phyloP scores from a whole-genome alignment of 2,329 filamentous ascomycete genomes.

The Thelonectria olida region DNA sequence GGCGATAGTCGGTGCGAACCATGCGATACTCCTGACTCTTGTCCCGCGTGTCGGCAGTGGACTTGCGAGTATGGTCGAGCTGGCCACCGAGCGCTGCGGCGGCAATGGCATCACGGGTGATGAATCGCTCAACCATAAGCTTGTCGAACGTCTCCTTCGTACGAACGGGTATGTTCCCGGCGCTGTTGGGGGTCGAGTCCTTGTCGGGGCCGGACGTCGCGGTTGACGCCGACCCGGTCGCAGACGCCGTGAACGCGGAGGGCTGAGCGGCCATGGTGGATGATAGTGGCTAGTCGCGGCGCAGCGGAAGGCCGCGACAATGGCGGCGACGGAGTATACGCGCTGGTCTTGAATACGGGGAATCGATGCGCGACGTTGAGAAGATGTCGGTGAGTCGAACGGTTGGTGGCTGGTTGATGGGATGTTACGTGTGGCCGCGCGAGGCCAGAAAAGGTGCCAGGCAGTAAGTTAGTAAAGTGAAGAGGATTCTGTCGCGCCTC shows the following conservation, averaged over 20 bases:
- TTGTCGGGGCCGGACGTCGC: slow-evolving; percentile 44
- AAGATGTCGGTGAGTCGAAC: slow-evolving; percentile 17
- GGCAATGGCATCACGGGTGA: slow-evolving; percentile 63
- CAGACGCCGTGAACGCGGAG: slow-evolving; percentile 46
- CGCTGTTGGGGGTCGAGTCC: slow-evolving; percentile 34
- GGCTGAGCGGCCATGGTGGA: slow-evolving; percentile 55
- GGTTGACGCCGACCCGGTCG: slow-evolving; percentile 45
- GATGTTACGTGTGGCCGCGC: slow-evolving; percentile 25
- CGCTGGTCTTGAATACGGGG: slow-evolving; percentile 7
- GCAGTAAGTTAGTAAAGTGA: slow-evolving; percentile 21
- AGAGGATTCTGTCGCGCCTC: slow-evolving; percentile 40
- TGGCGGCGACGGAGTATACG: slow-evolving; percentile 36
- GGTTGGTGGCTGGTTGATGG: slow-evolving; percentile 24
- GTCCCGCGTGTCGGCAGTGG: slow-evolving; percentile 70
- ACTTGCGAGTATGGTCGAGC: slow-evolving; percentile 62
- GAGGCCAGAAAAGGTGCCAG: slow-evolving; percentile 24
- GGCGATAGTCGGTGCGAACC: slow-evolving; percentile 64
- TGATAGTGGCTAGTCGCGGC: slow-evolving; percentile 40
- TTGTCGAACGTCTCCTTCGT: slow-evolving; percentile 66
- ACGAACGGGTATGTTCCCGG: slow-evolving; percentile 52
- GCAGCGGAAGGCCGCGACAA: slow-evolving; percentile 49
- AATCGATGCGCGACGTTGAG: slow-evolving; percentile 29
- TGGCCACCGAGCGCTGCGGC: slow-evolving; percentile 61
- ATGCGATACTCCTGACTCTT: slow-evolving; percentile 76
- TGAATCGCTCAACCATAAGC: slow-evolving; percentile 63